Conservation (phyloP, 2,329 filamentous ascomycete genomes). For the Ramichloridium luteum region DNA sequence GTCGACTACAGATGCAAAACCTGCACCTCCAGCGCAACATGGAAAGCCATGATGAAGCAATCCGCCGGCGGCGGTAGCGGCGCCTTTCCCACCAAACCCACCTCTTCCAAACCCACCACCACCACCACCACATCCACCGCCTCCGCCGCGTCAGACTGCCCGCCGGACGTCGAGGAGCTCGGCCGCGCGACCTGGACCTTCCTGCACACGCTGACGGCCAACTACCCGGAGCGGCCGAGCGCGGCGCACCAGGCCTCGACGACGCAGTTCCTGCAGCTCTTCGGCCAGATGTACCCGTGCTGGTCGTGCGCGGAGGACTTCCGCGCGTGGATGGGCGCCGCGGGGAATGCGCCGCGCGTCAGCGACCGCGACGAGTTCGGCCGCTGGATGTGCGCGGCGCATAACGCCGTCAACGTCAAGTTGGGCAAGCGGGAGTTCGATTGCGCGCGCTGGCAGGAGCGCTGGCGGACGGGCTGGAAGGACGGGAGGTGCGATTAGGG, state of each 20-base stretch:
- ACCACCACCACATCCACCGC: slow-evolving; percentile 26
- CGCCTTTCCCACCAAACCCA: slow-evolving; percentile 23
- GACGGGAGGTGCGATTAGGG: slow-evolving; percentile 57
- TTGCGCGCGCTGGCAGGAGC: slow-evolving; percentile 80
- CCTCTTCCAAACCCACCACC: slow-evolving; percentile 14
- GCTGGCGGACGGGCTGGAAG: slow-evolving; percentile 84
- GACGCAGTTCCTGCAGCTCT: slow-evolving; percentile 62
- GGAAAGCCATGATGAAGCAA: slow-evolving; percentile 41
- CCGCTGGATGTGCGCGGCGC: slow-evolving; percentile 70
- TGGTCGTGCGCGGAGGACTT: slow-evolving; percentile 94
- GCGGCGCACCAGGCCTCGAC: slow-evolving; percentile 62
- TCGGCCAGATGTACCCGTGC: slow-evolving; percentile 84
- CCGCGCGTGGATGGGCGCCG: slow-evolving; percentile 58
- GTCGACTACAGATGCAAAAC: slow-evolving; percentile 49
- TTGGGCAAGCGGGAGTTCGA: slow-evolving; percentile 86
- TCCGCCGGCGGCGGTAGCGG: slow-evolving; percentile 6
- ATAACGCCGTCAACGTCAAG: slow-evolving; percentile 81
- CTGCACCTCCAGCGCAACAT: slow-evolving; percentile 51
- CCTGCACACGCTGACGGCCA: slow-evolving; percentile 79
- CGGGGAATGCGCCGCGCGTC: slow-evolving; percentile 52
- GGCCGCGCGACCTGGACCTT: slow-evolving; percentile 88
- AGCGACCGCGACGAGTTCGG: slow-evolving; percentile 57
- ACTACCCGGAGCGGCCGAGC: slow-evolving; percentile 63
- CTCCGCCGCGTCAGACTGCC: slow-evolving; percentile 54
- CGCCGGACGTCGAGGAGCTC: slow-evolving; percentile 76